A percentile compares a stretch with the other conserved stretches of the same genome.
These are phyloP conservation scores for Jimgerdemannia flammicorona DNA, from an alignment of 192 early-diverging fungal species.

Conservation along the genomic window DNA sequence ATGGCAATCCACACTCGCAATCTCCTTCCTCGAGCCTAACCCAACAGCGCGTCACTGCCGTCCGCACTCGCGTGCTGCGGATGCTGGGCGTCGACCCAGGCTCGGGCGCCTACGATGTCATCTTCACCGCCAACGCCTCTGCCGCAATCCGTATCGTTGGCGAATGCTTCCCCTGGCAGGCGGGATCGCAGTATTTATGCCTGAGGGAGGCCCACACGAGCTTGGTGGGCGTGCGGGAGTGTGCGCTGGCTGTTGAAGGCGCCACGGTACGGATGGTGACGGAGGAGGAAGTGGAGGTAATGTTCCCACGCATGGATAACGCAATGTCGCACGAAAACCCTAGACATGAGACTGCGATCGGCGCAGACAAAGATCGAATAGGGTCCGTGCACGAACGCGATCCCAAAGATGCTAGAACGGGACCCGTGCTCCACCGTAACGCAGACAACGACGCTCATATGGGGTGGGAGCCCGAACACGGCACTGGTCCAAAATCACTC, in stretches of 20 bases:
- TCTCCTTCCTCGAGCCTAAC: conserved; percentile 49
- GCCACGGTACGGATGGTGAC: conserved; percentile 14
- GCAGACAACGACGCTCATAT: no score
- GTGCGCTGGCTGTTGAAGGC: conserved; percentile 36
- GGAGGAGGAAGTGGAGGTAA: conserved; percentile 19
- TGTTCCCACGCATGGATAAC: background rate
- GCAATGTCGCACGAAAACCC: no score
- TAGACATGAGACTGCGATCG: no score
- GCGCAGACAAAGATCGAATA: no score
- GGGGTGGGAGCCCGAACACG: background rate
- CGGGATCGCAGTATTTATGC: conserved; percentile 47
- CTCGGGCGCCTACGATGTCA: conserved; percentile 56
- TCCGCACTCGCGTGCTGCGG: conserved; percentile 47
- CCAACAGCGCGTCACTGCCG: conserved; percentile 43
- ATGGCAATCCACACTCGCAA: conserved; percentile 66
- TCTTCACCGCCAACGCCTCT: conserved; percentile 80
- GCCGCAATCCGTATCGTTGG: conserved; percentile 71
- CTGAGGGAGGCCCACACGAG: conserved; percentile 72
- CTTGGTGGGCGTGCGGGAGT: conserved; percentile 64
- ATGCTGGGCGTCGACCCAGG: conserved; percentile 50
- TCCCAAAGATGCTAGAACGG: no score
- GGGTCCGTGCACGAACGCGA: no score
- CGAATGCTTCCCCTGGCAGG: conserved; percentile 61
- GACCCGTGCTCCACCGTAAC: no score
- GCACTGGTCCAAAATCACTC: conserved; percentile 22